phyloP scores from a whole-genome alignment of 1,284 basidiomycete genomes.

The Neotropicomus parvogracilis region DNA sequence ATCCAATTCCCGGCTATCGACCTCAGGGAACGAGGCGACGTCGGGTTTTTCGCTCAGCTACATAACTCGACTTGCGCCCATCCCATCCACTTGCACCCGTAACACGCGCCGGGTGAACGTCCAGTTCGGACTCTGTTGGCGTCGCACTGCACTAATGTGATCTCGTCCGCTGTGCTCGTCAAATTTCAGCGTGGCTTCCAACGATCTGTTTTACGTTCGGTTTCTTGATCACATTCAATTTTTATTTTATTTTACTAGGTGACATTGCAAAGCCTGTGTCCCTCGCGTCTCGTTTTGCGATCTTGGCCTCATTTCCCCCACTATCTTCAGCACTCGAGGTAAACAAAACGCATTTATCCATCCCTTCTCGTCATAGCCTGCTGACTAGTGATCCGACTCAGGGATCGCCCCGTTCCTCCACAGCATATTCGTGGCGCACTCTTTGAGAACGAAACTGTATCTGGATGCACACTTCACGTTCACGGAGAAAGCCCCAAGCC shows the following conservation, averaged over 20 bases:
- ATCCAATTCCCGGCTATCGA: no score
- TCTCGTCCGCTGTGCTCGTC: conserved; percentile 5
- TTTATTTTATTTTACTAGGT: conserved; percentile 16
- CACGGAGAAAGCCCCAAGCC: conserved; percentile 1
- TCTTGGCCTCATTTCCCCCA: conserved; percentile 8
- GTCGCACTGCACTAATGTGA: not conserved
- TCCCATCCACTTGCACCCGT: conserved; percentile 2
- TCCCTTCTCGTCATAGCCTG: conserved; percentile 9
- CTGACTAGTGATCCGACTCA: conserved; percentile 29
- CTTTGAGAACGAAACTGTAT: conserved; percentile 14
- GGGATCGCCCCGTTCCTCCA: conserved; percentile 20
- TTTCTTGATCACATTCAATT: conserved; percentile 17
- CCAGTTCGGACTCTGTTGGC: not conserved
- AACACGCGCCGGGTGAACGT: no score
- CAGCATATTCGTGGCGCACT: conserved; percentile 12
- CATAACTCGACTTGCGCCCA: not conserved
- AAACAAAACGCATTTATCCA: conserved; percentile 11
- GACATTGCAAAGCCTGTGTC: conserved; percentile 7
- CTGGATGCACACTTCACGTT: conserved; percentile 2
- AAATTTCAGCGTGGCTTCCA: conserved; percentile 24
- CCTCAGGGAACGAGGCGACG: no score
- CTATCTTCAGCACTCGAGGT: conserved; percentile 5
- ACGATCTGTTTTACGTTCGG: conserved; percentile 26
- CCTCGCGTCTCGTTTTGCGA: conserved; percentile 18
- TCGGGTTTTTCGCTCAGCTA: not conserved